phyloP scores from a whole-genome alignment of 2,329 filamentous ascomycete genomes.

The Pseudogymnoascus sp. region DNA sequence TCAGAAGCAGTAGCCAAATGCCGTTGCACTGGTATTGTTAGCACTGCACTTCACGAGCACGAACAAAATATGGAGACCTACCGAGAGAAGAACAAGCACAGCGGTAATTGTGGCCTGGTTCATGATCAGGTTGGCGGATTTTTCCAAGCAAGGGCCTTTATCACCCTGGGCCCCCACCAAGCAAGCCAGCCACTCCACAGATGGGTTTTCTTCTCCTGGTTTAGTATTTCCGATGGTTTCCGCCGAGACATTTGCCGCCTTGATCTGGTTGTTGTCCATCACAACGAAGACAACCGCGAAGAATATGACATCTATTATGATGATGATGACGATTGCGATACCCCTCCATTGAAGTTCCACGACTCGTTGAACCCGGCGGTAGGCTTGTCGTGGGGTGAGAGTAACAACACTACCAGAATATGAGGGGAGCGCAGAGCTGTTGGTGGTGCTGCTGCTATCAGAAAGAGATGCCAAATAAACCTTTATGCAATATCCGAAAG shows the following conservation, averaged over 20 bases:
- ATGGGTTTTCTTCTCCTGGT: background rate
- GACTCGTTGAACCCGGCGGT: conserved; percentile 76
- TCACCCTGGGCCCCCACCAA: conserved; percentile 52
- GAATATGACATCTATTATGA: conserved; percentile 86
- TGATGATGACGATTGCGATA: conserved; percentile 81
- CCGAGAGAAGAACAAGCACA: conserved; percentile 72
- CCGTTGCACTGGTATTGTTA: conserved; percentile 59
- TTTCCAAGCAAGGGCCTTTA: conserved; percentile 57
- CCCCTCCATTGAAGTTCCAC: conserved; percentile 91
- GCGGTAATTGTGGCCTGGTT: conserved; percentile 71
- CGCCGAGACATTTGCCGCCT: conserved; percentile 42
- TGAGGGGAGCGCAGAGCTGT: conserved; percentile 64
- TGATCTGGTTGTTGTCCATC: conserved; percentile 65
- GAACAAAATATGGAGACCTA: conserved; percentile 39
- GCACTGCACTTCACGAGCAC: conserved; percentile 19
- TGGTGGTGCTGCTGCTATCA: conserved; percentile 64
- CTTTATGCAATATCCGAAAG: conserved; percentile 88
- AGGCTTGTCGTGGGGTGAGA: conserved; percentile 78
- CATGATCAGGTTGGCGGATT: conserved; percentile 58
- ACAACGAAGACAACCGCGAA: conserved; percentile 88
- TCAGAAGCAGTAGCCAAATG: conserved; percentile 74
- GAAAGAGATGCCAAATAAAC: conserved; percentile 82
- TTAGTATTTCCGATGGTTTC: too few relatives aligned
- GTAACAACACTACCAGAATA: conserved; percentile 66
- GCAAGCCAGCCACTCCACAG: conserved; percentile 61